A percentile compares a stretch with the other conserved stretches of the same genome.
These are phyloP conservation scores for Neopestalotiopsis rosae DNA, from an alignment of 2,329 filamentous ascomycete species.

Conservation along the genomic window DNA sequence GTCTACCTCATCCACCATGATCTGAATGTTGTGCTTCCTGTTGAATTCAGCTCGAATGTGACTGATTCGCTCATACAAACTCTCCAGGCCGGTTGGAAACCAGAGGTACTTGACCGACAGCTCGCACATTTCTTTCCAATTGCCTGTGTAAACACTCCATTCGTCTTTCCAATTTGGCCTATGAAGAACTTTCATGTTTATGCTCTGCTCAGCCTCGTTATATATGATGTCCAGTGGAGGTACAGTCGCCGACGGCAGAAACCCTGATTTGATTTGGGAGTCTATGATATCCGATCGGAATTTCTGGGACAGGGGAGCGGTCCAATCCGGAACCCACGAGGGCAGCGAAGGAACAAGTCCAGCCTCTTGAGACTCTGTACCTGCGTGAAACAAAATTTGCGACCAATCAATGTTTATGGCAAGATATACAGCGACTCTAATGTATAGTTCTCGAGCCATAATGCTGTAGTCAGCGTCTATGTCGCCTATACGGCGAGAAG, in stretches of 20 bases:
- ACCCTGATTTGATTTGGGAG: not conserved
- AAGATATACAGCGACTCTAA: slow-evolving; percentile 15
- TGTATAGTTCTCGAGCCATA: slow-evolving; percentile 14
- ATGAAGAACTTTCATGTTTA: not conserved
- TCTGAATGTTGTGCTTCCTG: too few relatives aligned
- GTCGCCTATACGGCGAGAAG: not conserved
- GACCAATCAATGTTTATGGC: not conserved
- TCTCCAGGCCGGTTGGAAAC: too few relatives aligned
- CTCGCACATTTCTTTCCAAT: not conserved
- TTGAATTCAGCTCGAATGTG: too few relatives aligned
- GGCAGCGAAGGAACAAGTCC: not conserved
- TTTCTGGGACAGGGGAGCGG: not conserved
- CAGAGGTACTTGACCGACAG: too few relatives aligned
- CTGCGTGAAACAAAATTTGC: slow-evolving; percentile 10
- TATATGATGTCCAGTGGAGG: not conserved
- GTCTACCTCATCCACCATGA: too few relatives aligned
- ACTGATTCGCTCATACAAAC: too few relatives aligned
- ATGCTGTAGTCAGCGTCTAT: slow-evolving; percentile 20
- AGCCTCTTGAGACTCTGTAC: not conserved
- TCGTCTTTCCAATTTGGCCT: not conserved
- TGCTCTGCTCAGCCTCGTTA: not conserved
- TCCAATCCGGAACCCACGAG: slow-evolving; percentile 24
- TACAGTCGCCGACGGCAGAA: not conserved
- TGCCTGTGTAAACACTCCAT: not conserved
- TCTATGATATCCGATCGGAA: not conserved